Percentiles rank a stretch among this genome's conserved stretches.
Evolutionary conservation across 140 eudicot species (phyloP).

Genomic region (Ambrosia hybrid): DNA sequence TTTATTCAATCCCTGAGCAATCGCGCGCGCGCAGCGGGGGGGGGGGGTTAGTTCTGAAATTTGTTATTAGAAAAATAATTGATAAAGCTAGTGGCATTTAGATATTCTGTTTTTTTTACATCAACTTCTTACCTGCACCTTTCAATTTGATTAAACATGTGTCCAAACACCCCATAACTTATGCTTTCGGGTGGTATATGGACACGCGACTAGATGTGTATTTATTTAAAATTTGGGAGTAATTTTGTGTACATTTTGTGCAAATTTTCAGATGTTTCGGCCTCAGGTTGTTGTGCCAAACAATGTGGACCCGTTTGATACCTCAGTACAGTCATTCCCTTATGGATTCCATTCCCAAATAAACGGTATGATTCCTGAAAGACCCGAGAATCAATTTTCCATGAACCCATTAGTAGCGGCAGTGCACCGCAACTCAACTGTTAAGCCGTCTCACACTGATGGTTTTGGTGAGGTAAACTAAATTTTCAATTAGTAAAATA

Average conservation of each 20-base stretch:
- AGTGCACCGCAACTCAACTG: constrained; percentile 32
- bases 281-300: constrained; percentile 45
- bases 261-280: constrained; percentile 42
- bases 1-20: constrained; percentile 4
- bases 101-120: no score
- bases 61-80: not conserved
- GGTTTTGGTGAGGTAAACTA: constrained; percentile 34
- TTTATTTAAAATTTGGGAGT: constrained; percentile 1
- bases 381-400: constrained; percentile 38
- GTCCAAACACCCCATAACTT: not conserved
- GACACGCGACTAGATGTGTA: not conserved
- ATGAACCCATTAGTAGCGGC: constrained; percentile 43
- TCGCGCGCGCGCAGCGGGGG: no score
- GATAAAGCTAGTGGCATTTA: no score
- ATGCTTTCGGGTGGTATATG: no score
- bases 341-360: constrained; percentile 47
- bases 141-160: not conserved
- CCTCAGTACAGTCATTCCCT: constrained; percentile 43
- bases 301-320: constrained; percentile 43
- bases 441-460: constrained; percentile 45
- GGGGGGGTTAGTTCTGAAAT: not conserved
- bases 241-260: not conserved
- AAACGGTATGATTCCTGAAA: constrained; percentile 30
- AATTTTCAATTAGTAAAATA: not conserved
- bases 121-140: not conserved